A percentile compares a stretch with the other conserved stretches of the same genome.
Conservation (phyloP, 495 filamentous ascomycete species). For the Annulohypoxylon nitens region DNA sequence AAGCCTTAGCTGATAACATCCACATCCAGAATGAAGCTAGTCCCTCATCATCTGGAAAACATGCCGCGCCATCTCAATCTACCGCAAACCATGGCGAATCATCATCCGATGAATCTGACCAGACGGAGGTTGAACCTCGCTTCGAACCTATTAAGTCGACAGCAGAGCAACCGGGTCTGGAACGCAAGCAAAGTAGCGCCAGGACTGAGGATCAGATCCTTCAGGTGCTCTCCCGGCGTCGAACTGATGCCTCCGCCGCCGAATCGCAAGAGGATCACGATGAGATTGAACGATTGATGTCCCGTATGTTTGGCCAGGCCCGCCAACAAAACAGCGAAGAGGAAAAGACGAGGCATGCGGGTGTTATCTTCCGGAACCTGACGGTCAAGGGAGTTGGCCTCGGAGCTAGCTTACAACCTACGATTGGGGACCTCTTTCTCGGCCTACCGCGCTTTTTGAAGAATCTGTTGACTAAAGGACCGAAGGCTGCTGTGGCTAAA, state of each 20-base stretch:
- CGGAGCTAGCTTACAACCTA: conserved; percentile 74
- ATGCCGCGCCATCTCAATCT: conserved; percentile 5
- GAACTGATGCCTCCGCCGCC: conserved; percentile 54
- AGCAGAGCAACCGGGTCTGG: conserved; percentile 19
- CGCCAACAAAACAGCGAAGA: conserved; percentile 74
- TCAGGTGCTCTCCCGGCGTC: conserved; percentile 64
- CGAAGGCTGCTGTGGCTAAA: conserved; percentile 56
- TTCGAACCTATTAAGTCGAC: conserved; percentile 42
- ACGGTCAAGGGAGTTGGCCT: conserved; percentile 77
- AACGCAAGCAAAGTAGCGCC: conserved; percentile 13
- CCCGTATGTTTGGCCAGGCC: conserved; percentile 65
- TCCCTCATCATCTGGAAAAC: conserved; percentile 34
- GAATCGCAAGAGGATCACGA: conserved; percentile 49
- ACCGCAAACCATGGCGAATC: conserved; percentile 16
- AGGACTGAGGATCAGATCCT: conserved; percentile 66
- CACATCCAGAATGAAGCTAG: conserved; percentile 26
- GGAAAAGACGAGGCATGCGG: conserved; percentile 72
- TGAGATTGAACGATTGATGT: conserved; percentile 60
- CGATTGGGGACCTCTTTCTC: conserved; percentile 72
- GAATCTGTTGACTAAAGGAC: conserved; percentile 56
- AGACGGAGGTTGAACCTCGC: conserved; percentile 41
- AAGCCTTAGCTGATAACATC: neutral
- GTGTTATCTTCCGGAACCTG: conserved; percentile 71
- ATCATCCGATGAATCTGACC: conserved; percentile 43
- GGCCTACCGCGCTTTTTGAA: conserved; percentile 67